Conservation (phyloP, 805 yeast species). For the Wickerhamia fluorescens region DNA sequence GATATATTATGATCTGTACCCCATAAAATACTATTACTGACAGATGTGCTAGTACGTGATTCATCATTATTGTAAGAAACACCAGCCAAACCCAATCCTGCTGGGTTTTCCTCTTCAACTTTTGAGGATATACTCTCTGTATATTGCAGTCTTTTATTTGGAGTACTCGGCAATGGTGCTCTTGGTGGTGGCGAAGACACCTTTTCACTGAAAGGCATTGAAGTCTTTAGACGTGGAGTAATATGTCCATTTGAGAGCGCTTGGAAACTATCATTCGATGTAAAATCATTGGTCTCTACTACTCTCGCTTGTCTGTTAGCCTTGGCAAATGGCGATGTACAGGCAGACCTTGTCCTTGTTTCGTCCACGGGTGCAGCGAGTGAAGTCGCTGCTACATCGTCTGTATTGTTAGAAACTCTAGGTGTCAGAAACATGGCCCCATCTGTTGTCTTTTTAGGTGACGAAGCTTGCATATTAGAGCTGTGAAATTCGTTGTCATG, state of each 20-base stretch:
- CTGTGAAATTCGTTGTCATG: conserved; percentile 27
- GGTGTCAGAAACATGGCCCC: background rate
- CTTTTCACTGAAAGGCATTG: too few relatives aligned
- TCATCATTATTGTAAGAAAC: conserved; percentile 15
- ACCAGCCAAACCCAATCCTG: conserved; percentile 35
- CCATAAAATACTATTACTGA: too few relatives aligned
- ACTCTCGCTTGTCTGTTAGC: conserved; percentile 40
- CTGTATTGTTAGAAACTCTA: background rate
- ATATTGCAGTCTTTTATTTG: conserved; percentile 9
- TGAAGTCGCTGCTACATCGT: conserved; percentile 3
- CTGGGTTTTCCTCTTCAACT: conserved; percentile 15
- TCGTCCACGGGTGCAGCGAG: conserved; percentile 12
- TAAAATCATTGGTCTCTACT: conserved; percentile 29
- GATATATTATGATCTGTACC: too few relatives aligned
- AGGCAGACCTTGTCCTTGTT: conserved; percentile 17
- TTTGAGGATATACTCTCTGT: conserved; percentile 2
- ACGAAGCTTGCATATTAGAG: conserved; percentile 7
- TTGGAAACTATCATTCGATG: too few relatives aligned
- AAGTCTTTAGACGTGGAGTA: too few relatives aligned
- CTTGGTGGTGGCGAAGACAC: conserved; percentile 35
- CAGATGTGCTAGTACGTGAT: too few relatives aligned
- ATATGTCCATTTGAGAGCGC: too few relatives aligned
- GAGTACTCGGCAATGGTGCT: conserved; percentile 24
- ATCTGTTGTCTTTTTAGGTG: background rate
- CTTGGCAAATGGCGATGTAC: conserved; percentile 36